Conservation (phyloP, 495 filamentous ascomycete species). For the Poronia punctata region DNA sequence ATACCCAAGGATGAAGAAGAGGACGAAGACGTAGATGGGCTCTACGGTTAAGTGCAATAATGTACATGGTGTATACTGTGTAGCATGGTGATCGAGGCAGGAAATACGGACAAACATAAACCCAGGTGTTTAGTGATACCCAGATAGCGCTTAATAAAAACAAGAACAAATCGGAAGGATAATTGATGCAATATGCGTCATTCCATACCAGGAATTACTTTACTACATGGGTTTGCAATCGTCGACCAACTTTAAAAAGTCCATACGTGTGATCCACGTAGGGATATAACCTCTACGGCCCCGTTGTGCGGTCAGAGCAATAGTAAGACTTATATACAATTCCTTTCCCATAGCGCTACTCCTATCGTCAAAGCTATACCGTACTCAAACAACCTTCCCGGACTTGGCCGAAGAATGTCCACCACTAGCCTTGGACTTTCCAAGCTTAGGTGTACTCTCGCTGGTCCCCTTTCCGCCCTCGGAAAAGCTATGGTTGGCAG, state of each 20-base stretch:
- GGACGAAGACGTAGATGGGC: slow-evolving; percentile 63
- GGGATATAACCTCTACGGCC: too few relatives aligned
- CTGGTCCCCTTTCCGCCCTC: slow-evolving; percentile 8
- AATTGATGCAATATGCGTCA: too few relatives aligned
- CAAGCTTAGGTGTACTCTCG: slow-evolving; percentile 12
- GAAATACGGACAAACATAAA: neutral
- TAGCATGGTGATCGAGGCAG: neutral
- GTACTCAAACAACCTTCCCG: slow-evolving; percentile 8
- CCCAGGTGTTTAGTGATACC: slow-evolving; percentile 14
- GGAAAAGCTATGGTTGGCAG: slow-evolving; percentile 28
- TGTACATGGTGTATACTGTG: slow-evolving; percentile 1
- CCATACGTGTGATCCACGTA: too few relatives aligned
- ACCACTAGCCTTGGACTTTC: slow-evolving; percentile 20
- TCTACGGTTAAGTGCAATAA: slow-evolving; percentile 54
- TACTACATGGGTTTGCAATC: too few relatives aligned
- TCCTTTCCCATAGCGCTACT: too few relatives aligned
- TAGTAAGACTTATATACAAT: too few relatives aligned
- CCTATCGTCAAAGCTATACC: too few relatives aligned
- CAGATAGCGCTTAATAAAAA: slow-evolving; percentile 3
- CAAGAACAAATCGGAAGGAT: neutral
- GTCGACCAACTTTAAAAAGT: too few relatives aligned
- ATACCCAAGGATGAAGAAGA: slow-evolving; percentile 42
- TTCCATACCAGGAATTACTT: too few relatives aligned
- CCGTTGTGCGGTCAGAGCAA: too few relatives aligned
- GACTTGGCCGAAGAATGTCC: slow-evolving; percentile 19